phyloP scores from a whole-genome alignment of 148 eudicot species.

The Cornus florida region DNA sequence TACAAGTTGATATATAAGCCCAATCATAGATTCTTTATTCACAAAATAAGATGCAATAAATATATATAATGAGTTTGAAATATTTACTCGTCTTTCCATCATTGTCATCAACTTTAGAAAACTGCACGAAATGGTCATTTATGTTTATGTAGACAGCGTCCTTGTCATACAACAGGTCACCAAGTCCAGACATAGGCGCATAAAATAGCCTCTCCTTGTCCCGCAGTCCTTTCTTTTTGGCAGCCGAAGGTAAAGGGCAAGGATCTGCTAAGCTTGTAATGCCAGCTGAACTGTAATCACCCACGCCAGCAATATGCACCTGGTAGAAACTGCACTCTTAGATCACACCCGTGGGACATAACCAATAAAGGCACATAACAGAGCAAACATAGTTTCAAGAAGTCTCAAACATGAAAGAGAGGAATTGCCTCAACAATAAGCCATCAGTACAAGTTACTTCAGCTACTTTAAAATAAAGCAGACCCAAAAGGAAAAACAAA shows the following conservation, averaged over 20 bases:
- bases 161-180: constrained; percentile 86
- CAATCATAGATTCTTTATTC: neutral
- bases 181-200: constrained; percentile 98
- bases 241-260: constrained; percentile 95
- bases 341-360: neutral
- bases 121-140: constrained; percentile 89
- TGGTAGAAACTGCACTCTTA: constrained; percentile 23
- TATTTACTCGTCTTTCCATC: constrained; percentile 43
- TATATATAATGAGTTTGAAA: constrained; percentile 11
- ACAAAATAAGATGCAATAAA: neutral
- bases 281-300: constrained; percentile 75
- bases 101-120: constrained; percentile 63
- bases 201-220: constrained; percentile 95
- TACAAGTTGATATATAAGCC: neutral
- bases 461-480: neutral
- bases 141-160: constrained; percentile 93
- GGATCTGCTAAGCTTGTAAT: constrained; percentile 81
- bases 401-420: neutral
- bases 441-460: neutral
- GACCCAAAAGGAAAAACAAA: neutral
- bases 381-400: neutral
- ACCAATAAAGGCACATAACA: neutral
- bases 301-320: constrained; percentile 98
- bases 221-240: constrained; percentile 95
- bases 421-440: neutral